A percentile compares a stretch with the other conserved stretches of the same genome.
Conservation (phyloP, 345 rosid genomes). For the Fremontodendron californicum region DNA sequence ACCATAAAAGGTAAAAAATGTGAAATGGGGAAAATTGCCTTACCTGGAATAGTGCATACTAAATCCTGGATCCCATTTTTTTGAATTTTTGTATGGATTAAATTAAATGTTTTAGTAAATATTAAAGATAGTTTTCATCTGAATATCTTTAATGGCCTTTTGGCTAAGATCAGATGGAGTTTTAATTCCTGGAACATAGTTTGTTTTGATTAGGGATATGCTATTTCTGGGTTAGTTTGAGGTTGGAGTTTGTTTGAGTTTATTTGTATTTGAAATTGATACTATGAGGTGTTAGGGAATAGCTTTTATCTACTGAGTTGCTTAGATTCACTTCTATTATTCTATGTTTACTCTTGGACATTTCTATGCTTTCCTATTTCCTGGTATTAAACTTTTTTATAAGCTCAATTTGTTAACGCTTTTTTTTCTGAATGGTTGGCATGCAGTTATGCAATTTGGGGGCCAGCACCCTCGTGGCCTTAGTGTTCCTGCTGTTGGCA, state of each 20-base stretch:
- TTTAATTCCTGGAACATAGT: not conserved
- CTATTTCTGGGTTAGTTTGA: not conserved
- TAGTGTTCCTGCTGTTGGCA: constrained; percentile 88
- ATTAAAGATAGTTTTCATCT: not conserved
- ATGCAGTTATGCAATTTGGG: constrained; percentile 83
- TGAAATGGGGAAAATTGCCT: not conserved
- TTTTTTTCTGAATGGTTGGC: constrained; percentile 15
- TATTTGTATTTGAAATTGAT: not conserved
- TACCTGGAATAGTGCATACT: not conserved
- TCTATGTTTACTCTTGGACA: not conserved
- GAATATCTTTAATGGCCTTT: not conserved
- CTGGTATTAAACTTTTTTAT: not conserved
- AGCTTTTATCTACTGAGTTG: not conserved
- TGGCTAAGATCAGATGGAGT: not conserved
- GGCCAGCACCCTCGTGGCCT: constrained; percentile 86
- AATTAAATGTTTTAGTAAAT: not conserved
- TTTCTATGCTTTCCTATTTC: not conserved
- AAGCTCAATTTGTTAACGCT: not conserved
- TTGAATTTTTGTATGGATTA: not conserved
- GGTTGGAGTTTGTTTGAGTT: not conserved
- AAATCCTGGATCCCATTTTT: not conserved
- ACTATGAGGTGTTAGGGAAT: not conserved
- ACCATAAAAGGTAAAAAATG: not conserved
- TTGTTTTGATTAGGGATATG: not conserved
- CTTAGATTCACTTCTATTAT: not conserved